Evolutionary conservation across 371 early-diverging fungal genomes (phyloP).

Genomic region (Phascolomyces articulosus): DNA sequence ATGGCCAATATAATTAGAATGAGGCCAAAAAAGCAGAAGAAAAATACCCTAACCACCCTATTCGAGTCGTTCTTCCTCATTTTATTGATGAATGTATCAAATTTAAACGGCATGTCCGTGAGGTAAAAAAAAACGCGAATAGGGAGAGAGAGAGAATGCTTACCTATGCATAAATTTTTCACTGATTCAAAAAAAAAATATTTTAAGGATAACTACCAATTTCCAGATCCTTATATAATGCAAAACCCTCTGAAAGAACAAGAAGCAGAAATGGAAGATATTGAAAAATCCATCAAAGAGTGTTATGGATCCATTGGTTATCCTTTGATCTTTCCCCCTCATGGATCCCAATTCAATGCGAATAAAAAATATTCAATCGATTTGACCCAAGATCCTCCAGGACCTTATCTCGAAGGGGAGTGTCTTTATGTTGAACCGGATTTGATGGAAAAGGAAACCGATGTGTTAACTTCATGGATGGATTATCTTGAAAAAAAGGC

Average conservation of each 20-base stretch:
- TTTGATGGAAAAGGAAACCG: slow-evolving; percentile 16
- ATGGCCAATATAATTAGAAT: no score
- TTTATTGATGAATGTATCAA: slow-evolving; percentile 81
- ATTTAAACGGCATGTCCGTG: slow-evolving; percentile 49
- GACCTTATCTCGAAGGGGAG: slow-evolving; percentile 13
- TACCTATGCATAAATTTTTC: no score
- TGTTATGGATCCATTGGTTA: no score
- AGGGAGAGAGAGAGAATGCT: neutral
- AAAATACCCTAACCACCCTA: no score
- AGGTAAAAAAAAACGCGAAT: slow-evolving; percentile 36
- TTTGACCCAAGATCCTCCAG: neutral
- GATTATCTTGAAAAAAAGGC: slow-evolving; percentile 46
- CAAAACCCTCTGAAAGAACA: no score
- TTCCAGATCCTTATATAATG: no score
- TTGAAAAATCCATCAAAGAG: no score
- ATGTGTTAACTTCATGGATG: slow-evolving; percentile 21
- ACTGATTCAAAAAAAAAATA: no score
- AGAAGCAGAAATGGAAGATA: no score
- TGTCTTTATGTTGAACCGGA: slow-evolving; percentile 33
- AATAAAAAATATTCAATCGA: slow-evolving; percentile 15
- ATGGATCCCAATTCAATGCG: slow-evolving; percentile 2
- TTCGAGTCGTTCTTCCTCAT: slow-evolving; percentile 69
- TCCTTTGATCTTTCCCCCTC: slow-evolving; percentile 12
- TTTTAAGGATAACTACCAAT: neutral
- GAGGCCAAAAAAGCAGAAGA: no score